Evolutionary conservation across 139 green algal species (phyloP).

Genomic region (Picochlorum sp.): DNA sequence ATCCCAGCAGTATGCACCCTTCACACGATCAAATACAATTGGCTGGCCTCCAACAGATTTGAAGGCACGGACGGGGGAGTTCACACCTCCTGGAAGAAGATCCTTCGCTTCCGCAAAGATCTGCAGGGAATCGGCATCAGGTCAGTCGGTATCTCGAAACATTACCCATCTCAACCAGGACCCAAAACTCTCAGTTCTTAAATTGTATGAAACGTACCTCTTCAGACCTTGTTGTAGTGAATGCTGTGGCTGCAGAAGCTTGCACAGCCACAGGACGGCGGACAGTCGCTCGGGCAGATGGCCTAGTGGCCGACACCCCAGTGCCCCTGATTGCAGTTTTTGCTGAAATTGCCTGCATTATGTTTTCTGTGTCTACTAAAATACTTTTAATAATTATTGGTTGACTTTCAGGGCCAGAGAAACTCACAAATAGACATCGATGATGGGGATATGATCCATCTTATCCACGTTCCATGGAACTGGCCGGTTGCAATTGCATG

Average conservation of each 20-base stretch:
- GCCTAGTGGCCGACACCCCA: neutral
- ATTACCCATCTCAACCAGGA: too few species aligned
- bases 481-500: too few species aligned
- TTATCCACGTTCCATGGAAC: too few species aligned
- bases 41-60: conserved; percentile 91
- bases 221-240: conserved; percentile 38
- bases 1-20: conserved; percentile 87
- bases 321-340: conserved; percentile 2
- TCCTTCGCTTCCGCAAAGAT: conserved; percentile 87
- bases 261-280: neutral
- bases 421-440: too few species aligned
- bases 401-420: too few species aligned
- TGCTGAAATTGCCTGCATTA: conserved; percentile 1
- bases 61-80: conserved; percentile 96
- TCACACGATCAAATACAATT: conserved; percentile 96
- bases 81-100: conserved; percentile 93
- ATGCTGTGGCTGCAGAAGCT: conserved; percentile 8
- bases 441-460: too few species aligned
- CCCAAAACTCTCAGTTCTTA: too few species aligned
- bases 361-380: too few species aligned
- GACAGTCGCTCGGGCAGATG: neutral
- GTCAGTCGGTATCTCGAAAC: too few species aligned
- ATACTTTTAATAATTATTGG: too few species aligned
- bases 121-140: conserved; percentile 33
- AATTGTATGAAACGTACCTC: conserved; percentile 18